Percentiles rank a stretch among this genome's conserved stretches.
Evolutionary conservation across 2,329 filamentous ascomycete genomes (phyloP).

Genomic region (Paecilomyces sp.): DNA sequence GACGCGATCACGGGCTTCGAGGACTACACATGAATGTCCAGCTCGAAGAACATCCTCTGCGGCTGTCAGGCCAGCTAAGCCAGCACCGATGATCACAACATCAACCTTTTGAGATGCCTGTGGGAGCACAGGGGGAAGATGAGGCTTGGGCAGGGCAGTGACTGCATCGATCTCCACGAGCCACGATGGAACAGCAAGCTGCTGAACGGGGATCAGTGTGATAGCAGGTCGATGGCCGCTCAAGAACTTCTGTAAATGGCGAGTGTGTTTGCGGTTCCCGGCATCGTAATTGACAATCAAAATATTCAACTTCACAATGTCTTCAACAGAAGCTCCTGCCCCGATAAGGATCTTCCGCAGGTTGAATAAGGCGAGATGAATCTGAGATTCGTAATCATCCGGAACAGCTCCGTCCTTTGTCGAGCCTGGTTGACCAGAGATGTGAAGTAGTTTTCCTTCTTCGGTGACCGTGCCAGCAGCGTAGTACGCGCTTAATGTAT

Average conservation of each 20-base stretch:
- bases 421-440: slow-evolving; percentile 27
- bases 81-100: slow-evolving; percentile 34
- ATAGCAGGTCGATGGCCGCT: slow-evolving; percentile 32
- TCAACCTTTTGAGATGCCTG: no score
- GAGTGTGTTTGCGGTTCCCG: slow-evolving; percentile 26
- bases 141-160: not conserved
- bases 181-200: slow-evolving; percentile 29
- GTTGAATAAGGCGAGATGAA: slow-evolving; percentile 34
- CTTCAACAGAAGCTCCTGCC: slow-evolving; percentile 25
- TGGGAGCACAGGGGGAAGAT: no score
- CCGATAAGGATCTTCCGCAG: slow-evolving; percentile 29
- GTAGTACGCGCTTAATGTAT: not conserved
- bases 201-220: slow-evolving; percentile 33
- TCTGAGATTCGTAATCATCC: slow-evolving; percentile 34
- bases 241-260: slow-evolving; percentile 31
- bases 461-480: no score
- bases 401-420: slow-evolving; percentile 25
- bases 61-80: slow-evolving; percentile 31
- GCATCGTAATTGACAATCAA: slow-evolving; percentile 42
- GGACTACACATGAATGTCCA: slow-evolving; percentile 26
- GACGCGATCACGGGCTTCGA: slow-evolving; percentile 38
- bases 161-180: slow-evolving; percentile 38
- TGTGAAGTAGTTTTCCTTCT: not conserved
- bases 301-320: slow-evolving; percentile 37
- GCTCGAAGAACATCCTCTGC: slow-evolving; percentile 22